Evolutionary conservation across 2,329 filamentous ascomycete species (phyloP).

Genomic region (Verticillium alfalfae): DNA sequence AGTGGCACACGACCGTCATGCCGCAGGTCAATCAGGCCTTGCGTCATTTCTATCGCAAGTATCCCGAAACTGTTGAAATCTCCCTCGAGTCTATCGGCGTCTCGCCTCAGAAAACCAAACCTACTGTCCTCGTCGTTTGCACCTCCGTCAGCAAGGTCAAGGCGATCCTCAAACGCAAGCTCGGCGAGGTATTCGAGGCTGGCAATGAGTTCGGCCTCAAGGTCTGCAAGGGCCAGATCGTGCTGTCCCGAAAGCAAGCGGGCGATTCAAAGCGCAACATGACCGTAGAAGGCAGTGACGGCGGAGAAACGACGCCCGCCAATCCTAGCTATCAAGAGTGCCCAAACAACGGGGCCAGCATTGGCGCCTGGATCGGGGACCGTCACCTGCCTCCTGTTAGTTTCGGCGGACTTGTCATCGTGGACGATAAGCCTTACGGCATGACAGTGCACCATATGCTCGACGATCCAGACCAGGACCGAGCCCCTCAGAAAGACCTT

Average conservation of each 20-base stretch:
- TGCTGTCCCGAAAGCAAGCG: constrained; percentile 52
- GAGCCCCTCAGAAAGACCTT: constrained; percentile 10
- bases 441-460: constrained; percentile 98
- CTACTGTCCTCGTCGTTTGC: constrained; percentile 73
- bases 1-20: constrained; percentile 68
- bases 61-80: constrained; percentile 73
- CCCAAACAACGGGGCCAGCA: constrained; percentile 83
- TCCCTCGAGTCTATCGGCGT: constrained; percentile 71
- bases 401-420: constrained; percentile 79
- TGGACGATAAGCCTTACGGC: constrained; percentile 80
- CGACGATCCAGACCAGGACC: constrained; percentile 55
- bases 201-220: constrained; percentile 59
- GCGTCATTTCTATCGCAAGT: constrained; percentile 64
- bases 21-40: constrained; percentile 68
- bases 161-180: constrained; percentile 62
- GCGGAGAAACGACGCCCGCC: constrained; percentile 35
- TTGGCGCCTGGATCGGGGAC: constrained; percentile 82
- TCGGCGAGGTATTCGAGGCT: constrained; percentile 60
- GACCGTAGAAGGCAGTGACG: constrained; percentile 25
- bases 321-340: constrained; percentile 75
- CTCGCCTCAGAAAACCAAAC: constrained; percentile 57
- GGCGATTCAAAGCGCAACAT: constrained; percentile 9
- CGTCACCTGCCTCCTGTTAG: constrained; percentile 86
- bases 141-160: constrained; percentile 69
- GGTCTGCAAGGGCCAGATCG: constrained; percentile 64